These are phyloP conservation scores for Aspergillus conjunctus DNA, from an alignment of 495 filamentous ascomycete genomes.

Conservation along the genomic window DNA sequence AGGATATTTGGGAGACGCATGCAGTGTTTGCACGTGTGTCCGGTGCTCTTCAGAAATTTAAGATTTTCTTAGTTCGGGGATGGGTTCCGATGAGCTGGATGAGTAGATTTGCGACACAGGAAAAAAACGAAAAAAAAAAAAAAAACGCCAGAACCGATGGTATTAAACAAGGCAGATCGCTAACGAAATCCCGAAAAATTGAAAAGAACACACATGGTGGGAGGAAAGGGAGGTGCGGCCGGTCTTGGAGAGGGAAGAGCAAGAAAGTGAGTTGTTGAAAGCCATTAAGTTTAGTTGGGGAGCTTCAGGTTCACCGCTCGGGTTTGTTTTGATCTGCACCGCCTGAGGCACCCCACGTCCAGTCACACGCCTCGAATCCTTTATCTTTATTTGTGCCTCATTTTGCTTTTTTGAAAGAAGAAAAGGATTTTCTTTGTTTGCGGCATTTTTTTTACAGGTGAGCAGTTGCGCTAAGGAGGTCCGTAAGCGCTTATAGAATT, in stretches of 20 bases:
- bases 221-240: slow-evolving; percentile 2
- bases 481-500: too few species aligned
- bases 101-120: not conserved
- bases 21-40: not conserved
- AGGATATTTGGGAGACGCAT: not conserved
- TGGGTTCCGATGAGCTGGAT: not conserved
- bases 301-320: slow-evolving; percentile 16
- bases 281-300: not conserved
- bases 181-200: slow-evolving; percentile 11
- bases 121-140: not conserved
- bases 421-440: not conserved
- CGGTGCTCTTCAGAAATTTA: not conserved
- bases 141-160: not conserved
- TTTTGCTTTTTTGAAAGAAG: not conserved
- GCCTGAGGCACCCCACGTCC: slow-evolving; percentile 15
- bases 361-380: not conserved
- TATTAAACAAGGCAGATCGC: not conserved
- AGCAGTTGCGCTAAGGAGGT: too few species aligned
- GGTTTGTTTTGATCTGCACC: slow-evolving; percentile 20
- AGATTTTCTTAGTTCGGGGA: not conserved
- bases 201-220: slow-evolving; percentile 9
- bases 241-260: not conserved
- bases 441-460: not conserved
- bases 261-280: not conserved
- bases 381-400: not conserved